Conservation (phyloP, 2,329 filamentous ascomycete genomes). For the Arthrobotrys pseudoclavata region DNA sequence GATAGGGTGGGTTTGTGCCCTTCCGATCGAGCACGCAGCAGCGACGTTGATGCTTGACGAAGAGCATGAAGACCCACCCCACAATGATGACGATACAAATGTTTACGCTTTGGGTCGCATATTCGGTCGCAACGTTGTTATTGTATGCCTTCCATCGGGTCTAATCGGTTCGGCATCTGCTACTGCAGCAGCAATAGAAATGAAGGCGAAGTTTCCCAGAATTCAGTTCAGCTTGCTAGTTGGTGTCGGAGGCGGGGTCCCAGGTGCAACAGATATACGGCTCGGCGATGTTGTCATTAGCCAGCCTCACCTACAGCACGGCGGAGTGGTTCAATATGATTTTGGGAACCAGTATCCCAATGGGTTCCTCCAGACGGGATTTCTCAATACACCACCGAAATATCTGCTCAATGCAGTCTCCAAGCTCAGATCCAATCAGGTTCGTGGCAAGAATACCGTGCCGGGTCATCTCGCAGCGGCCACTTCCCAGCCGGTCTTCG, state of each 20-base stretch:
- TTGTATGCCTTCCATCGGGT: slow-evolving; percentile 27
- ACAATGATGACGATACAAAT: slow-evolving; percentile 4
- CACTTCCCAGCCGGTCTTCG: neutral
- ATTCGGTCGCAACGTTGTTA: slow-evolving; percentile 32
- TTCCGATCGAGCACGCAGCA: slow-evolving; percentile 21
- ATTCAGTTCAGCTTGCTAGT: slow-evolving; percentile 35
- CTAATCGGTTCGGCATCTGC: slow-evolving; percentile 45
- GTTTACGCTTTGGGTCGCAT: slow-evolving; percentile 28
- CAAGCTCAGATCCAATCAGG: neutral
- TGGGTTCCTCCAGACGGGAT: neutral
- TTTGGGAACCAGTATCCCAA: neutral
- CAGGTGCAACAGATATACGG: slow-evolving; percentile 40
- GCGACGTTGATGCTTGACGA: slow-evolving; percentile 26
- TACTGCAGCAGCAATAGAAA: slow-evolving; percentile 25
- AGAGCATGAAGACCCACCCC: slow-evolving; percentile 12
- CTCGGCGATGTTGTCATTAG: slow-evolving; percentile 39
- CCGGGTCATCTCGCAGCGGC: neutral
- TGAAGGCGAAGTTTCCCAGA: slow-evolving; percentile 18
- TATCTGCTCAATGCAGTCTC: neutral
- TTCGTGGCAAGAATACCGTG: neutral
- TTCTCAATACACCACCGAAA: slow-evolving; percentile 5
- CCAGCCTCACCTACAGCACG: neutral
- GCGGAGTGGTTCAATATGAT: slow-evolving; percentile 29
- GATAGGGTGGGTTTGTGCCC: slow-evolving; percentile 40
- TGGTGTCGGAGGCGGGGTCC: slow-evolving; percentile 24